Evolutionary conservation across 768 basidiomycete genomes (phyloP), one percentile per base, ranked within the genome.

Genomic region (Jaapia argillacea): DNA sequence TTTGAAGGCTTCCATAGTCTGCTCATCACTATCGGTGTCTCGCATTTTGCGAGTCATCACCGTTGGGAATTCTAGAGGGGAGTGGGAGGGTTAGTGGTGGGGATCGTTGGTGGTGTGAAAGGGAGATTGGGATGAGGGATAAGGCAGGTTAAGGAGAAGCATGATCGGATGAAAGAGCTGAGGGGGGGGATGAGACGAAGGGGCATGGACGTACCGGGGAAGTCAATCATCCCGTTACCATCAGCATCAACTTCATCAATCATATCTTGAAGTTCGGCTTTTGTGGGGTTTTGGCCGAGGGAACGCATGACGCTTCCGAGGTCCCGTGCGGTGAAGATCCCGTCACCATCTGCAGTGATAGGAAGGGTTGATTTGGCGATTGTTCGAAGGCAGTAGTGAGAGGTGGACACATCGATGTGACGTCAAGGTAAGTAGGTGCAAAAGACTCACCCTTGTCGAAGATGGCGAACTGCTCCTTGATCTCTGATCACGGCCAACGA

Each of bases 381-480:
- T 38, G 6, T 35, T 40, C 21, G 37, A 12, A 35, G 36, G 25
- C 37, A 40, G 45, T 40, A 38, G 22, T 36, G 42, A 45, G 40
- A 44, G 33, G 24, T 28, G 21, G 20, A 41, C 26, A 42, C 13
- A 45, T 45, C 46, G 50, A 16, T 25, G 13, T 40, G 44, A 40
- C 39, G 40, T 40, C 33, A 28, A 16, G 42, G 26, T 5, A 39
- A 43, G 36, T 40, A 36, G 21, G 39, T 27, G 36, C 21, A n/a
- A n/a, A n/a, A 22, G 5, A 64, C 72, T 45, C 47, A 90, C 91
- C 87, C 64, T 91, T 93, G 71, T 96, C 91, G 64, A 98, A 97
- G 18, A 98, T 76, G 46, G 92, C 90, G 70, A 98, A 97, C 40
- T 93, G 93, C 72, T 97, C 94, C 75, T 94, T 97, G 79, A 93